Base-by-base conservation (phyloP, 305 asterid species). In the Petunia hybrid region DNA sequence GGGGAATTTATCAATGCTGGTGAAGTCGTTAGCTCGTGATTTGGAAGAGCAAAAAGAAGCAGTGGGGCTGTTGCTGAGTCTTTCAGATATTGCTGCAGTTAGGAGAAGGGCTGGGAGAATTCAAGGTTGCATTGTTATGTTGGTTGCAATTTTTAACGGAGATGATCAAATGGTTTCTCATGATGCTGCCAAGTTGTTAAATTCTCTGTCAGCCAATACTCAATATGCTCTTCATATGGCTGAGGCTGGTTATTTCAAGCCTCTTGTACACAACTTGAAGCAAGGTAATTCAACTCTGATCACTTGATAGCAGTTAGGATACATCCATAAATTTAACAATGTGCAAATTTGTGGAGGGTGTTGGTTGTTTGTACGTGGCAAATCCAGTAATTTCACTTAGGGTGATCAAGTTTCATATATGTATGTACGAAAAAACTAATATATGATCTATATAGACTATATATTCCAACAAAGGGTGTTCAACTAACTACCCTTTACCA, bases 141-240 rank as follows among this genome's bases (percentile, higher is more conserved):
- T 95, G 87, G 97, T 91, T 77, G 85, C 97, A 55, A 91, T 94
- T 80, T 85, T 87, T 48, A 91, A 91, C 64, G 91, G 89, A 0
- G 92, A 88, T 1, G 93, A 91, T 87, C 82, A 78, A 83, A 87
- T 82, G 71, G 91, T 96, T 59, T 88, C 96, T 4, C 81, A 51
- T 63, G 89, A 92, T 82, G 97, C 98, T 6, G 87, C 80, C 69
- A 81, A 69, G 76, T 79, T 95, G 83, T 83, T 95, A 38, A 87
- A 87, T 86, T 71, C 87, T 31, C 83, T 95, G 88, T 91, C 99
- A 3, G 83, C 84, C 84, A 95, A 91, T 81, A 84, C 94, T 70
- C 98, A 95, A 65, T 90, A 91, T 87, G 97, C 91, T 81, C 94
- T 94, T 78, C 91, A 95, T 84, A 95, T 95, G 95, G 98, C 99